Evolutionary conservation across 768 basidiomycete species (phyloP).

Genomic region (Vararia minispora): DNA sequence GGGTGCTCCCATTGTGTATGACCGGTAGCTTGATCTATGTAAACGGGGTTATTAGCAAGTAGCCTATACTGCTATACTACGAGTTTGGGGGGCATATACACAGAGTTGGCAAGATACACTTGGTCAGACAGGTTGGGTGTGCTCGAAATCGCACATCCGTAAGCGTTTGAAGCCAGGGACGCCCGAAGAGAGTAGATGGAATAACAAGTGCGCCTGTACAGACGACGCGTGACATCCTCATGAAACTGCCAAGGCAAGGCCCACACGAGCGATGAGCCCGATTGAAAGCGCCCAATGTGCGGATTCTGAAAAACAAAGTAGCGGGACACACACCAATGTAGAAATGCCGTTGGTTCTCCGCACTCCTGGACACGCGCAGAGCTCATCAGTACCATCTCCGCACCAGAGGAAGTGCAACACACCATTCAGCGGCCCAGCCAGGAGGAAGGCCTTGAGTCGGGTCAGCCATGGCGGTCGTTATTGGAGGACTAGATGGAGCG

Average conservation of each 20-base stretch:
- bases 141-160: no score
- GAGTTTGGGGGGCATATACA: no score
- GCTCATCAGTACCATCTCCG: constrained; percentile 12
- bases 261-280: no score
- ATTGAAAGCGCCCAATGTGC: neutral
- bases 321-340: constrained; percentile 80
- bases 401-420: constrained; percentile 15
- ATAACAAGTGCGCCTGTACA: no score
- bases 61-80: no score
- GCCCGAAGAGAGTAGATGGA: no score
- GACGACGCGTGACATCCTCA: no score
- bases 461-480: constrained; percentile 26
- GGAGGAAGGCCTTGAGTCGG: constrained; percentile 67
- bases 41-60: constrained; percentile 6
- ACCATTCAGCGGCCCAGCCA: constrained; percentile 95
- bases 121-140: no score
- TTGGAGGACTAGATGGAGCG: constrained; percentile 4
- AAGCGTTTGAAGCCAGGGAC: no score
- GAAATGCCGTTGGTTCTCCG: constrained; percentile 67
- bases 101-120: no score
- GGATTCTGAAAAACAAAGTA: constrained; percentile 2
- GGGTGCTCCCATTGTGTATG: constrained; percentile 88
- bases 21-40: constrained; percentile 69
- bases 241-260: no score
- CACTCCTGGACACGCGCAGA: constrained; percentile 47